Base-by-base conservation (phyloP, 1,284 basidiomycete species). In the Tremellales sp. region DNA sequence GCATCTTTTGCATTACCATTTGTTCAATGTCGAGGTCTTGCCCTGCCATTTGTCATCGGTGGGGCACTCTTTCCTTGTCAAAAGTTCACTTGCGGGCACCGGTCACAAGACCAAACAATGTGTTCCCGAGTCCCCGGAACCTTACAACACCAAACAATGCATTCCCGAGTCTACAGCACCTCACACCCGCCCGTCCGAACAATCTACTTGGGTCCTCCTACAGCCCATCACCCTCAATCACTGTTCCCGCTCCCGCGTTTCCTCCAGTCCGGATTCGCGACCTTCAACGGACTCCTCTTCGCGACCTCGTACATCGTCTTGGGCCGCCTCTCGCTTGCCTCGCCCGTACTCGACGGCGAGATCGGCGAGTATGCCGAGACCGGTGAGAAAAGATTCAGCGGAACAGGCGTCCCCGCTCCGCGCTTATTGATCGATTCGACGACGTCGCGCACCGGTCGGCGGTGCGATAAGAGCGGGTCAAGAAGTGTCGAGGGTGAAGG, bases 381-480 rank as follows among this genome's bases (percentile, higher is more conserved):
- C 1, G 64, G 60, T 14, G 62, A 60, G 2, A 57, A 44, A 7
- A 60, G 31, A 16, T 39, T 50, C 12, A 48, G 40, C 4, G 57
- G 52, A 14, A 42, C 5, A 3, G 37, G 21, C 3, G 50, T 47
- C 5, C 35, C 36, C 10, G 47, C 44, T 3, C 53, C 62, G 31
- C 62, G 48, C 39, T 59, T 60, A 42, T 68, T 68, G 53, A 68
- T 68, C 0, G 60, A 63, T 28, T 60, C 54, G 43, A 68, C 66
- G 9, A 68, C 58, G 10, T 66, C 66, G 32, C 51, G 42, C 0
- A 68, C 66, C 1, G 63, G 60, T 35, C 66, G 47, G 12, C 66
- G 53, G 40, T 58, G 54, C 21, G 53, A 39, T 0, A 58, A 45
- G 6, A 59, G 40, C 13, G 53, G 49, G n/a, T 49, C 43, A 4